A percentile compares a stretch with the other conserved stretches of the same genome.
phyloP scores from a whole-genome alignment of 352 stramenopile genomes.

The Elongisporangium prolatum region DNA sequence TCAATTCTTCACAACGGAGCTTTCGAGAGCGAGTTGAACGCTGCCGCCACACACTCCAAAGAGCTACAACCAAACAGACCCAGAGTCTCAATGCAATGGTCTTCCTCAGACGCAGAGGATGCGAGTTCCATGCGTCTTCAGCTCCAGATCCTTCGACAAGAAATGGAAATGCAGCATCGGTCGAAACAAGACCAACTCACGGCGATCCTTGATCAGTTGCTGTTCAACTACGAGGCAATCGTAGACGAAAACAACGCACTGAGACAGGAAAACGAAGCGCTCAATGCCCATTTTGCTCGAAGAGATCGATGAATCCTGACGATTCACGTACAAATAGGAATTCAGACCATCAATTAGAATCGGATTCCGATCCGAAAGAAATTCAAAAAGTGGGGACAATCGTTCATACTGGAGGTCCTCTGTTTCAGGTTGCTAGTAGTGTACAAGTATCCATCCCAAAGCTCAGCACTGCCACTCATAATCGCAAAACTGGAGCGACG shows the following conservation, averaged over 20 bases:
- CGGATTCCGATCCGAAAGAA: no score
- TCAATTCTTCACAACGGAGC: not conserved
- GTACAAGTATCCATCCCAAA: not conserved
- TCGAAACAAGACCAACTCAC: conserved; percentile 33
- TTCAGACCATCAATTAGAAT: no score
- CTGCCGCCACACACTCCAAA: not conserved
- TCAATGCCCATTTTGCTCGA: conserved; percentile 26
- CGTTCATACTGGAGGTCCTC: not conserved
- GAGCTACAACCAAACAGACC: not conserved
- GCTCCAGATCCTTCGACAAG: conserved; percentile 29
- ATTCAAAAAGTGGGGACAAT: no score
- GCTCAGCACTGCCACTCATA: conserved; percentile 12
- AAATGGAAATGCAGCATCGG: conserved; percentile 32
- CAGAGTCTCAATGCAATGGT: not conserved
- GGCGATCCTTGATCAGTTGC: conserved; percentile 24
- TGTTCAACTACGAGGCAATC: conserved; percentile 32
- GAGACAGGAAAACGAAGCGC: conserved; percentile 33
- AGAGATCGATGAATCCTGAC: not conserved
- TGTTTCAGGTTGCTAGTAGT: not conserved
- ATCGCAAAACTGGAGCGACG: conserved; percentile 22
- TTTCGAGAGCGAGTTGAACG: not conserved
- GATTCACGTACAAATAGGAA: no score
- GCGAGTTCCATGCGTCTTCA: conserved; percentile 13
- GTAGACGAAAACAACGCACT: conserved; percentile 32
- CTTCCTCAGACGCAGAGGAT: not conserved